phyloP scores from a whole-genome alignment of 495 filamentous ascomycete genomes.

The Xylaria longipes region DNA sequence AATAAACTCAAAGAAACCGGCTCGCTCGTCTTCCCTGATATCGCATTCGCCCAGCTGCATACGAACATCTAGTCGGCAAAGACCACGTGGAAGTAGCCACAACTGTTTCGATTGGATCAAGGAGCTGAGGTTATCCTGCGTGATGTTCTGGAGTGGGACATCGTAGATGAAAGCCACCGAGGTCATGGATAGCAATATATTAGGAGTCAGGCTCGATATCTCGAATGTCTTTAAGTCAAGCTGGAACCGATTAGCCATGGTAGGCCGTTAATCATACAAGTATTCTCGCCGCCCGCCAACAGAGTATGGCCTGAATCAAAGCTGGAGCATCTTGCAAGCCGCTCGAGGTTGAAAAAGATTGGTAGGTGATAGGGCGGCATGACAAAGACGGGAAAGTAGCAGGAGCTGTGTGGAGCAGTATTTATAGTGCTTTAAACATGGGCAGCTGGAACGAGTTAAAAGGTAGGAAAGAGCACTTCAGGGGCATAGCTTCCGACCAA shows the following conservation, averaged over 20 bases:
- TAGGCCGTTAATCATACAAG: neutral
- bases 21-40: neutral
- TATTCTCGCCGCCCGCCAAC: neutral
- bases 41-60: slow-evolving; percentile 26
- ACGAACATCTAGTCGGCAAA: slow-evolving; percentile 38
- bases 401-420: neutral
- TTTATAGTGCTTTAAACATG: neutral
- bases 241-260: slow-evolving; percentile 8
- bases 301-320: neutral
- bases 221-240: slow-evolving; percentile 13
- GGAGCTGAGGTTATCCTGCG: slow-evolving; percentile 28
- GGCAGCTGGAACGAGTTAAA: neutral
- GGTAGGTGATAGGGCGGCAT: neutral
- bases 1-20: slow-evolving; percentile 34
- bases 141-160: slow-evolving; percentile 7
- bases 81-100: slow-evolving; percentile 37
- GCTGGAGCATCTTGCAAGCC: neutral
- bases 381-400: neutral
- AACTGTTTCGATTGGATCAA: slow-evolving; percentile 35
- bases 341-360: neutral
- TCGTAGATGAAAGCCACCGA: slow-evolving; percentile 34
- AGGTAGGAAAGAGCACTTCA: slow-evolving; percentile 15
- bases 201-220: slow-evolving; percentile 15
- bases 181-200: slow-evolving; percentile 32
- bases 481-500: neutral